These are phyloP conservation scores for Rhododendron molle DNA, from an alignment of 148 eudicot genomes.

Conservation along the genomic window DNA sequence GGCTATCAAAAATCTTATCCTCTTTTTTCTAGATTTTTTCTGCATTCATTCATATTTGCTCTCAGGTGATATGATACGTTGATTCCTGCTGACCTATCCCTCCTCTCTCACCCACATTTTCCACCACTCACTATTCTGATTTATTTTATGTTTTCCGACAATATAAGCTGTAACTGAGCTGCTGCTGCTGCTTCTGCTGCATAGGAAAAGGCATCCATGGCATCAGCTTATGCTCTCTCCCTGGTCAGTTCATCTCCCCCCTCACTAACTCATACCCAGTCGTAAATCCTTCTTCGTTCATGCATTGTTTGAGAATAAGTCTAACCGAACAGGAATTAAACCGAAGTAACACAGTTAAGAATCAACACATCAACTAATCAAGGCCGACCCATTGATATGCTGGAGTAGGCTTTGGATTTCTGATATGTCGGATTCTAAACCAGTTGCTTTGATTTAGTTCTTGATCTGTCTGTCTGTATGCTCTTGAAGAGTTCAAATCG, in stretches of 20 bases:
- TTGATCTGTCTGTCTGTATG: background rate
- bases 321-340: background rate
- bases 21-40: conserved; percentile 3
- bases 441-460: background rate
- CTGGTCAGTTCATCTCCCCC: conserved; percentile 59
- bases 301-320: background rate
- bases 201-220: conserved; percentile 35
- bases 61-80: conserved; percentile 1
- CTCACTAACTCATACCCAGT: background rate
- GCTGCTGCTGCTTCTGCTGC: background rate
- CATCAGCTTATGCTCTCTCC: conserved; percentile 65
- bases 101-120: background rate
- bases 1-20: conserved; percentile 56
- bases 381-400: background rate
- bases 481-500: background rate
- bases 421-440: background rate
- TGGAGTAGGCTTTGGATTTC: background rate
- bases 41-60: background rate
- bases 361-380: background rate
- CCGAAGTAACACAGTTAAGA: background rate
- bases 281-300: conserved; percentile 25
- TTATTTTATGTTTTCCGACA: background rate
- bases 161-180: background rate
- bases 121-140: background rate
- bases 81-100: conserved; percentile 7